Evolutionary conservation across 2,329 filamentous ascomycete genomes (phyloP), one percentile per base, ranked within the genome.

Genomic region (Epichloe coenophiala): DNA sequence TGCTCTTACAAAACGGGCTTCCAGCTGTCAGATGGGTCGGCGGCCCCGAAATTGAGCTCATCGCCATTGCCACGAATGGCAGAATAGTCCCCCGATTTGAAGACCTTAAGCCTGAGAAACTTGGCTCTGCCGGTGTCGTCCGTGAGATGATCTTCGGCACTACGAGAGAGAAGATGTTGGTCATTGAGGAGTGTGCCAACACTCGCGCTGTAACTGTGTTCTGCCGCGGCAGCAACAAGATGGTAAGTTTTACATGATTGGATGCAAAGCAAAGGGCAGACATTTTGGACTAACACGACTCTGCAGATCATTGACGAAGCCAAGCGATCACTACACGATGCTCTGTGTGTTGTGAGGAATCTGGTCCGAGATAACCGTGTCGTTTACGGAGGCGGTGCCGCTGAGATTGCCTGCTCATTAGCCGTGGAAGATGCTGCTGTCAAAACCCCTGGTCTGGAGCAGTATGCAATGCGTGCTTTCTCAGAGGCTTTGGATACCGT

Each of bases 131-230:
- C 21, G 93, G 93, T 53, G 71, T 95, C 45, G 93, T 98, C 53
- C 80, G 89, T 57, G 90, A 98, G 70, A 89, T 98, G 85, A 86
- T 81, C 31, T 98, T 98, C 63, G 93, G 93, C 61, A 98, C 93
- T 2, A 98, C 93, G 42, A 81, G 93, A 63, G 93, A 98, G 71
- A 97, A 98, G 81, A 98, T 98, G 93, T 76, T 98, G 60, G 88
- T 98, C 51, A 98, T 98, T 61, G 94, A 98, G 72, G 93, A 98
- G 71, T 98, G 93, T 65, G 93, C 94, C 63, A 98, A 98, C 74
- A 95, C 88, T 52, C 78, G 93, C 61, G 93, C 93, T 43, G 94
- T 98, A 54, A 98, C 93, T 3, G 83, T 95, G 50, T 98, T 98
- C 68, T 87, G 98, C 54, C 80, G 93, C 63, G 93, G 93, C 63